Conservation (phyloP, 257 asterid species). For the Coffea canephora region DNA sequence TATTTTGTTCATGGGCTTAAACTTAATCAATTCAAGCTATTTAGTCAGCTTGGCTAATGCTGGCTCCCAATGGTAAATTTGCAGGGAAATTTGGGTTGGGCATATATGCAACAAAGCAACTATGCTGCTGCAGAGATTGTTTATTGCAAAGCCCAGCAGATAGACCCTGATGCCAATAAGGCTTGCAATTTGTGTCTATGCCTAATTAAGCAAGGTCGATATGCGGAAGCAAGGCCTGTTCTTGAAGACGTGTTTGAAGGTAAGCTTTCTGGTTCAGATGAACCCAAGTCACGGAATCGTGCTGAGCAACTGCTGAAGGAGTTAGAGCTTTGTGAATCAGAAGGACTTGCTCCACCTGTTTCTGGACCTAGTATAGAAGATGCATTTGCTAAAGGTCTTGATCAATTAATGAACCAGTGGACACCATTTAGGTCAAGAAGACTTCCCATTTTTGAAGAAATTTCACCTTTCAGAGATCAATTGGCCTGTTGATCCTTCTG, state of each 20-base stretch:
- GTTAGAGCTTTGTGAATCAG: conserved; percentile 34
- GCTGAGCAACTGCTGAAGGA: conserved; percentile 53
- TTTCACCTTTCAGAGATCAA: conserved; percentile 73
- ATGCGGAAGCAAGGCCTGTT: conserved; percentile 54
- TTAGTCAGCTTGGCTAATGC: background rate
- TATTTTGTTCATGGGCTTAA: background rate
- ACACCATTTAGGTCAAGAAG: conserved; percentile 60
- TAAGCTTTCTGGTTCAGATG: conserved; percentile 55
- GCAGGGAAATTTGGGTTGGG: conserved; percentile 96
- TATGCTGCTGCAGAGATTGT: conserved; percentile 68
- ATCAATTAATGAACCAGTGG: conserved; percentile 69
- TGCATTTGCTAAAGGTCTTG: conserved; percentile 60
- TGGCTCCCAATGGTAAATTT: background rate
- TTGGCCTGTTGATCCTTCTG: conserved; percentile 61
- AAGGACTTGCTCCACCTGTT: conserved; percentile 18
- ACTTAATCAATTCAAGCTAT: no score
- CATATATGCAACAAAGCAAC: conserved; percentile 76
- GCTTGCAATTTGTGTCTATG: conserved; percentile 75
- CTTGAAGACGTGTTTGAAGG: conserved; percentile 55
- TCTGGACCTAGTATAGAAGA: conserved; percentile 39
- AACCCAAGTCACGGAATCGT: conserved; percentile 52
- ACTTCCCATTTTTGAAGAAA: conserved; percentile 92
- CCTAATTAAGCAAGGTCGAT: conserved; percentile 60
- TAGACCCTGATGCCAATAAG: conserved; percentile 80
- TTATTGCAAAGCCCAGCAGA: conserved; percentile 66